phyloP scores from a whole-genome alignment of 208 protist genomes.

The Leishmania mexicana region DNA sequence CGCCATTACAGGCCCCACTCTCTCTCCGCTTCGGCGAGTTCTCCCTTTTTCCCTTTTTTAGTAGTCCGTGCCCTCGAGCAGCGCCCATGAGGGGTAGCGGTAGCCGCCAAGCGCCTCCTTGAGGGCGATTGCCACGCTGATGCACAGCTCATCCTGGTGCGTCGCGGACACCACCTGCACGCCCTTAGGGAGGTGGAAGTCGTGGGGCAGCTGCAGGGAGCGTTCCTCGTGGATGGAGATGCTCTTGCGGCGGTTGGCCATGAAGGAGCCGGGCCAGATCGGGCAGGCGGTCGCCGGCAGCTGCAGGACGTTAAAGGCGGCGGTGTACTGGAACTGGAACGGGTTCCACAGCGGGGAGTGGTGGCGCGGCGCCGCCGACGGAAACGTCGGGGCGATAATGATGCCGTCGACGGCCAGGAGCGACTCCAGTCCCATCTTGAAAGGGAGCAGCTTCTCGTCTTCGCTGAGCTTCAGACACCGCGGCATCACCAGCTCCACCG shows the following conservation, averaged over 20 bases:
- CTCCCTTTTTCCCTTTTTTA: background rate
- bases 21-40: background rate
- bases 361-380: constrained; percentile 65
- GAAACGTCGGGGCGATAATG: constrained; percentile 78
- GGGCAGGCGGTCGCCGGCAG: constrained; percentile 77
- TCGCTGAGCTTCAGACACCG: constrained; percentile 40
- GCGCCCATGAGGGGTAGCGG: constrained; percentile 80
- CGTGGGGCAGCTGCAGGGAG: constrained; percentile 32
- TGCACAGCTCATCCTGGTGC: constrained; percentile 68
- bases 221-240: constrained; percentile 35
- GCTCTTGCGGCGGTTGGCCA: constrained; percentile 24
- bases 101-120: constrained; percentile 72
- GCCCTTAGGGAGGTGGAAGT: constrained; percentile 82
- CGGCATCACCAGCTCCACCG: constrained; percentile 46
- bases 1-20: background rate
- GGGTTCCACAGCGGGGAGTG: constrained; percentile 69
- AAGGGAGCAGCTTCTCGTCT: constrained; percentile 31
- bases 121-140: constrained; percentile 70
- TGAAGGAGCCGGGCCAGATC: constrained; percentile 58
- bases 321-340: constrained; percentile 89
- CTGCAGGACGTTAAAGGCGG: constrained; percentile 86
- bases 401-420: constrained; percentile 72
- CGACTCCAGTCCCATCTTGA: constrained; percentile 70
- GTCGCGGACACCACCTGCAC: constrained; percentile 77
- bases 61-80: constrained; percentile 53